Evolutionary conservation across 179 eudicot species (phyloP).

Genomic region (Corrigiola litoralis): DNA sequence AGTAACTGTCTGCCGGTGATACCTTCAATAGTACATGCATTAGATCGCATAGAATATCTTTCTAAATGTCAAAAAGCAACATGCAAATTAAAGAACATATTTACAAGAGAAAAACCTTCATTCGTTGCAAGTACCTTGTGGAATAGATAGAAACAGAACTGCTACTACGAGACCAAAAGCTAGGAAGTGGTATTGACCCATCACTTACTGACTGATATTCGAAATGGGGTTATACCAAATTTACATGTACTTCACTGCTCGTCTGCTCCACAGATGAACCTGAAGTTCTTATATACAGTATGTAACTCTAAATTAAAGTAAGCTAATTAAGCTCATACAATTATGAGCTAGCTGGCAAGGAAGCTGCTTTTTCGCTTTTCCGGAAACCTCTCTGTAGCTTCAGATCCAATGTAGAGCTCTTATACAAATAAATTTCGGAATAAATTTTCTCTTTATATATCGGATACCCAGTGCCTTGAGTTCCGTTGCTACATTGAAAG

Average conservation of each 20-base stretch:
- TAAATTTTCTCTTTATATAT: too few relatives aligned
- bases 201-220: background rate
- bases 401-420: conserved; percentile 1
- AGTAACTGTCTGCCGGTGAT: background rate
- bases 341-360: background rate
- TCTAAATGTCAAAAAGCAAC: background rate
- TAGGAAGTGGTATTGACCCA: background rate
- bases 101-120: background rate
- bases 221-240: background rate
- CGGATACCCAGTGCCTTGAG: too few relatives aligned
- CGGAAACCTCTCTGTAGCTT: conserved; percentile 4
- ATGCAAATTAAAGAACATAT: background rate
- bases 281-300: too few relatives aligned
- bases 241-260: background rate
- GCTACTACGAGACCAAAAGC: background rate
- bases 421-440: too few relatives aligned
- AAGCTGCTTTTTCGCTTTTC: background rate
- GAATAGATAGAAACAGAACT: background rate
- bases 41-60: too few relatives aligned
- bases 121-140: background rate
- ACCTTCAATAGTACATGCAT: background rate
- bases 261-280: too few relatives aligned
- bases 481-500: too few relatives aligned
- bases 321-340: background rate
- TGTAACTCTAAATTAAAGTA: too few relatives aligned